These are phyloP conservation scores for Xylariales sp. DNA, from an alignment of 2,329 filamentous ascomycete species.

Conservation along the genomic window DNA sequence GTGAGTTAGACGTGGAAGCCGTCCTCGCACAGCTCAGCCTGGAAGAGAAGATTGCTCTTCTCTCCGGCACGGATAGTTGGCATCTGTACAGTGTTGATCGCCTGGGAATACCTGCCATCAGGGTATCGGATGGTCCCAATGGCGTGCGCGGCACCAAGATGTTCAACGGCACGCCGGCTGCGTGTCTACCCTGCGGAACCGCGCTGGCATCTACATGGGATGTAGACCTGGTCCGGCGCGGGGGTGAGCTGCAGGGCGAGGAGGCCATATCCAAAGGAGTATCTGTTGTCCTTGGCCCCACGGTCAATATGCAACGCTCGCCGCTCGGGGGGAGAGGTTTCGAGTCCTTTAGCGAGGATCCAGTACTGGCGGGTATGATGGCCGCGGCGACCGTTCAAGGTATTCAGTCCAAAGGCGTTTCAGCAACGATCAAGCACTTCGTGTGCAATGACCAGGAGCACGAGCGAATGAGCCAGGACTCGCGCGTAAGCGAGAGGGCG, in stretches of 20 bases:
- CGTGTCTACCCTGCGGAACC: constrained; percentile 58
- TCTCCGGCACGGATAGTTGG: constrained; percentile 34
- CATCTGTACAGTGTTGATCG: constrained; percentile 52
- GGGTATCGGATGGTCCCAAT: constrained; percentile 66
- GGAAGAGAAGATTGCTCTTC: constrained; percentile 20
- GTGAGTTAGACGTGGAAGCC: constrained; percentile 19
- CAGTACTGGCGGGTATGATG: constrained; percentile 49
- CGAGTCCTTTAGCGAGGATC: constrained; percentile 55
- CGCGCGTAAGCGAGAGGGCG: constrained; percentile 49
- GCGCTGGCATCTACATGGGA: constrained; percentile 56
- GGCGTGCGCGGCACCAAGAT: constrained; percentile 64
- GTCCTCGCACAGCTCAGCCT: not conserved
- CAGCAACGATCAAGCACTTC: constrained; percentile 56
- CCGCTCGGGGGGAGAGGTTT: constrained; percentile 58
- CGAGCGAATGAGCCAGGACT: constrained; percentile 49
- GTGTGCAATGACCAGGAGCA: constrained; percentile 59
- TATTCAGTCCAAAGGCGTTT: constrained; percentile 52
- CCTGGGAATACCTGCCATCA: constrained; percentile 58
- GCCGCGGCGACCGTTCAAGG: constrained; percentile 49
- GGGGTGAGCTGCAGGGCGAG: constrained; percentile 45
- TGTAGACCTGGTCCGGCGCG: constrained; percentile 42
- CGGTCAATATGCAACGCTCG: constrained; percentile 59
- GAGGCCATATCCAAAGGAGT: constrained; percentile 53
- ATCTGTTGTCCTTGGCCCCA: constrained; percentile 56
- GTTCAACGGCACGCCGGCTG: constrained; percentile 57